Conservation (phyloP, 2,329 filamentous ascomycete species). For the Clonostachys rosea region DNA sequence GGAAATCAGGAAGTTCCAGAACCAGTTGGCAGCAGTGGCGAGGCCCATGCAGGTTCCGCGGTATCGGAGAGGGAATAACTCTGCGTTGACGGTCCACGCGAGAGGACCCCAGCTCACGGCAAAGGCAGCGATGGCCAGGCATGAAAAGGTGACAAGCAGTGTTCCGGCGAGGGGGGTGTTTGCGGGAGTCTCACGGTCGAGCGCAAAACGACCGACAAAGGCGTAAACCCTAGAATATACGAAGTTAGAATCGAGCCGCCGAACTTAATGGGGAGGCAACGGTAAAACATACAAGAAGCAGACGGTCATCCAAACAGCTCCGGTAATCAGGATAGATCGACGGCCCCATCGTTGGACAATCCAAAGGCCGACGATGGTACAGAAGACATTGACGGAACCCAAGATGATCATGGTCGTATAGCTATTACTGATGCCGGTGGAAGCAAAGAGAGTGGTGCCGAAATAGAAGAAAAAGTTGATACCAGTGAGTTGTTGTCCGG, state of each 20-base stretch:
- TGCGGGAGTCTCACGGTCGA: slow-evolving; percentile 33
- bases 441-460: slow-evolving; percentile 59
- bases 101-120: slow-evolving; percentile 67
- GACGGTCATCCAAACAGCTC: slow-evolving; percentile 55
- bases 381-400: slow-evolving; percentile 61
- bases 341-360: slow-evolving; percentile 63
- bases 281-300: slow-evolving; percentile 36
- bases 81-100: slow-evolving; percentile 61
- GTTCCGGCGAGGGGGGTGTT: slow-evolving; percentile 45
- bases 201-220: slow-evolving; percentile 39
- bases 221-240: slow-evolving; percentile 30
- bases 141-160: slow-evolving; percentile 64
- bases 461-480: slow-evolving; percentile 68
- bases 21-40: slow-evolving; percentile 55
- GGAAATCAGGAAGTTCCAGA: slow-evolving; percentile 59
- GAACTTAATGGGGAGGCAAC: too few species aligned
- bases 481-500: slow-evolving; percentile 64
- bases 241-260: not conserved
- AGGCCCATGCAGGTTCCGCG: slow-evolving; percentile 49
- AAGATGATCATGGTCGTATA: slow-evolving; percentile 67
- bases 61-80: slow-evolving; percentile 58
- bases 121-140: slow-evolving; percentile 63
- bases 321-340: slow-evolving; percentile 56
- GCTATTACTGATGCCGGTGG: slow-evolving; percentile 60
- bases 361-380: slow-evolving; percentile 61